These are phyloP conservation scores for Scedosporium dehoogii DNA, from an alignment of 2,329 filamentous ascomycete species.

Conservation along the genomic window DNA sequence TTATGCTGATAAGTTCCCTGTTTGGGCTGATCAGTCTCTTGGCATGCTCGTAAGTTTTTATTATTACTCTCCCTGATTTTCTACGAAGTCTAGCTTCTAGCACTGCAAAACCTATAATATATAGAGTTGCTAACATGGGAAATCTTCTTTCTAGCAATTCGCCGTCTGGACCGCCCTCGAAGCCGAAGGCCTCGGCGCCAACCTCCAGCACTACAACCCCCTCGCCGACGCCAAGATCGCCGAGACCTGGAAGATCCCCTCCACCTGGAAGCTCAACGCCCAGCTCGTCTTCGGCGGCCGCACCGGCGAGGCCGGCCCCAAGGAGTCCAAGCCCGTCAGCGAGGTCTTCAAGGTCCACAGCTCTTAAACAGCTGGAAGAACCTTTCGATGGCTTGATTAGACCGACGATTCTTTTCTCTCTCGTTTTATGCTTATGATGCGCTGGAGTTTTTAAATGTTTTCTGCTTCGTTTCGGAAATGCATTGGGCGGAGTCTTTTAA, in stretches of 20 bases:
- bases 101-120: no score
- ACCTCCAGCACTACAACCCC: slow-evolving; percentile 91
- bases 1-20: slow-evolving; percentile 72
- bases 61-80: not conserved
- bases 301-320: slow-evolving; percentile 46
- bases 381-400: not conserved
- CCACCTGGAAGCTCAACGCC: slow-evolving; percentile 65
- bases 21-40: slow-evolving; percentile 65
- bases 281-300: slow-evolving; percentile 77
- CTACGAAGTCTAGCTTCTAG: no score
- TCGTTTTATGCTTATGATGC: not conserved
- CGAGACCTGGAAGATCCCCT: slow-evolving; percentile 58
- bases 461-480: not conserved
- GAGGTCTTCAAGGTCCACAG: slow-evolving; percentile 58
- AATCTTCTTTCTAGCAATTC: slow-evolving; percentile 46
- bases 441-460: slow-evolving; percentile 5
- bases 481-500: not conserved
- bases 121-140: not conserved
- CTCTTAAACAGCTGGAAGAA: slow-evolving; percentile 22
- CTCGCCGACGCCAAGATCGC: slow-evolving; percentile 66
- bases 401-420: not conserved
- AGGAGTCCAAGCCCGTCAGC: slow-evolving; percentile 55
- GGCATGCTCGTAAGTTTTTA: slow-evolving; percentile 54
- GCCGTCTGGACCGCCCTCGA: slow-evolving; percentile 73
- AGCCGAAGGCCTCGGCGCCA: slow-evolving; percentile 74